Base-by-base conservation (phyloP, 305 asterid species). In the Coffea humblotiana region DNA sequence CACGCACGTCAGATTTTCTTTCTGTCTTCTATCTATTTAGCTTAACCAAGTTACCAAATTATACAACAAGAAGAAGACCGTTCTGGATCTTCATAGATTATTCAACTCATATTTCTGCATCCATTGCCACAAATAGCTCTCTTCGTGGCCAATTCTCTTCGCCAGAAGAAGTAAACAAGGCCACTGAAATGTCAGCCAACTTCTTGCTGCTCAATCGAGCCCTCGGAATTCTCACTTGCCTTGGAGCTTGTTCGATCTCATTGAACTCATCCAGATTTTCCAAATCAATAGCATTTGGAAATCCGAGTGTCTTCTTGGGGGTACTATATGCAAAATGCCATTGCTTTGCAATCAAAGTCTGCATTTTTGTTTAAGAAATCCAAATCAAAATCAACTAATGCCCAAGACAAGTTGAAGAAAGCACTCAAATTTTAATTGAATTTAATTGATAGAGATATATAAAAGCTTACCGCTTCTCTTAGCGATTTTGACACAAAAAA, bases 311-410 rank as follows among this genome's bases (percentile, higher is more conserved):
- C 88, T 92, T 95, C 77, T 63, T 78, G 0, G 99, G 98, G 0
- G 99, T 95, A 45, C 83, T 87, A 73, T 84, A 93, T 0, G 88
- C 95, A 63, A 95, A 95, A 87, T 93, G 97, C 66, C 78, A 80
- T 27, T 87, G 77, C 88, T 88, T 93, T 12, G 98, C 97, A 9
- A 88, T 78, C 90, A 91, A 40, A 40, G 94, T 85, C 98, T 95
- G 95, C 82, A 84, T n/a, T 48, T 29, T 21, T 80, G 78, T 27
- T 18, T 40, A 40, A 66, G 83, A 66, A 21, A 40, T n/a, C 47
- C 4, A 61, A 74, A n/a, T 9, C 78, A n/a, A 10, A 16, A 49
- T 29, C 54, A 25, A 2, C 18, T 47, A 65, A 68, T 72, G 12
- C 19, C 23, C 54, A 13, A 43, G 64, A 21, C 15, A 63, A 63